Evolutionary conservation across 108 stramenopile genomes (phyloP).

Genomic region (Conticribra guillardii): DNA sequence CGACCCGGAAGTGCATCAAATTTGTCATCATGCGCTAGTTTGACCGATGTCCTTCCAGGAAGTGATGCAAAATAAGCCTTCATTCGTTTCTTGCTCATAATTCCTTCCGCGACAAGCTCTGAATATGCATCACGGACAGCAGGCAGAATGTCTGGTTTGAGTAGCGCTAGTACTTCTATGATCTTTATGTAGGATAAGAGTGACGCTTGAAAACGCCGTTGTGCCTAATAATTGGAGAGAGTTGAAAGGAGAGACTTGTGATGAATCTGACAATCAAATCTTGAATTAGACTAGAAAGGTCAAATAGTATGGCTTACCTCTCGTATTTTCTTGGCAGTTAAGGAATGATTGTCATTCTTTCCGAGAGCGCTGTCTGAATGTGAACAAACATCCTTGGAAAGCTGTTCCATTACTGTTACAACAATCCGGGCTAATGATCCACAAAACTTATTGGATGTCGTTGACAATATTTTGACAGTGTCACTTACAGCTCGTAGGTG

Average conservation of each 20-base stretch:
- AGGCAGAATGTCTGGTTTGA: slow-evolving; percentile 83
- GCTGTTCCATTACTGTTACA: slow-evolving; percentile 88
- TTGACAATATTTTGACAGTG: slow-evolving; percentile 62
- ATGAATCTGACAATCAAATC: not conserved
- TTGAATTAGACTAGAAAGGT: too few relatives aligned
- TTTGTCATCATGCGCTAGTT: slow-evolving; percentile 47
- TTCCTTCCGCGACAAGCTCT: slow-evolving; percentile 86
- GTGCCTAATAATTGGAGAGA: slow-evolving; percentile 43
- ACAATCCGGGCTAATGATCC: slow-evolving; percentile 80
- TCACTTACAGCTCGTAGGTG: slow-evolving; percentile 84
- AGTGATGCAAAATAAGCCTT: slow-evolving; percentile 87
- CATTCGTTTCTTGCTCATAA: slow-evolving; percentile 88
- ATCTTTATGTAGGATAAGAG: slow-evolving; percentile 86
- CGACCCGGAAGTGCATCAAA: slow-evolving; percentile 36
- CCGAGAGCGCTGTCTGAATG: slow-evolving; percentile 67
- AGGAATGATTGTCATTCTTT: slow-evolving; percentile 79
- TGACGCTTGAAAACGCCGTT: slow-evolving; percentile 84
- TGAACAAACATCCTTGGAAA: slow-evolving; percentile 68
- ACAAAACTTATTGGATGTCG: slow-evolving; percentile 72
- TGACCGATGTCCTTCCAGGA: slow-evolving; percentile 78
- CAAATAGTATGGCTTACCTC: slow-evolving; percentile 54
- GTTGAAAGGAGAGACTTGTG: not conserved
- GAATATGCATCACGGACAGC: slow-evolving; percentile 86
- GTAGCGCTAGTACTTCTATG: slow-evolving; percentile 80
- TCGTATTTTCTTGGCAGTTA: slow-evolving; percentile 86